phyloP scores from a whole-genome alignment of 140 eudicot genomes.

The Stevia rebaudiana region DNA sequence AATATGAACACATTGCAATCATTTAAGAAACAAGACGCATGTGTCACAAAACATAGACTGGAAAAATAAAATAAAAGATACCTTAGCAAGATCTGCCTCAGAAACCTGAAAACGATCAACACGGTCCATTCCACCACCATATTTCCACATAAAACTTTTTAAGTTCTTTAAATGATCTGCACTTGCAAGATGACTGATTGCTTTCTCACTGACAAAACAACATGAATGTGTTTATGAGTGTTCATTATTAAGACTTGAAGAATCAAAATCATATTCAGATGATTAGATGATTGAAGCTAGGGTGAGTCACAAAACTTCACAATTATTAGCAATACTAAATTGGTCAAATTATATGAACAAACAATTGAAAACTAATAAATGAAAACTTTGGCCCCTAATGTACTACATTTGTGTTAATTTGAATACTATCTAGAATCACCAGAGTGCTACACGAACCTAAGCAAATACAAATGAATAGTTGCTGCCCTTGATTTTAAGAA shows the following conservation, averaged over 20 bases:
- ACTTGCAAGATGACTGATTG: slow-evolving; percentile 71
- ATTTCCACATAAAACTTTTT: slow-evolving; percentile 74
- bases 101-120: slow-evolving; percentile 51
- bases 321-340: neutral
- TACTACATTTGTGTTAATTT: neutral
- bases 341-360: neutral
- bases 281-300: neutral
- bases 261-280: neutral
- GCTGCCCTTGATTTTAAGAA: neutral
- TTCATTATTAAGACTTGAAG: neutral
- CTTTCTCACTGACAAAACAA: slow-evolving; percentile 58
- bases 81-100: slow-evolving; percentile 68
- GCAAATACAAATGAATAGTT: neutral
- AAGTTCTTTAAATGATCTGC: slow-evolving; percentile 61
- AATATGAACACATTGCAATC: neutral
- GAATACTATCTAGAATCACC: slow-evolving; percentile 4
- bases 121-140: slow-evolving; percentile 80
- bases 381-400: neutral
- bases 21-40: neutral
- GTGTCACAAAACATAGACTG: neutral
- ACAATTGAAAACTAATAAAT: neutral
- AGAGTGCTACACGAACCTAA: neutral
- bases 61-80: slow-evolving; percentile 11
- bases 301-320: neutral
- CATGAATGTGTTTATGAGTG: neutral